A percentile compares a stretch with the other conserved stretches of the same genome.
phyloP scores from a whole-genome alignment of 169 alveolate species.

The Plasmodium yoelii region DNA sequence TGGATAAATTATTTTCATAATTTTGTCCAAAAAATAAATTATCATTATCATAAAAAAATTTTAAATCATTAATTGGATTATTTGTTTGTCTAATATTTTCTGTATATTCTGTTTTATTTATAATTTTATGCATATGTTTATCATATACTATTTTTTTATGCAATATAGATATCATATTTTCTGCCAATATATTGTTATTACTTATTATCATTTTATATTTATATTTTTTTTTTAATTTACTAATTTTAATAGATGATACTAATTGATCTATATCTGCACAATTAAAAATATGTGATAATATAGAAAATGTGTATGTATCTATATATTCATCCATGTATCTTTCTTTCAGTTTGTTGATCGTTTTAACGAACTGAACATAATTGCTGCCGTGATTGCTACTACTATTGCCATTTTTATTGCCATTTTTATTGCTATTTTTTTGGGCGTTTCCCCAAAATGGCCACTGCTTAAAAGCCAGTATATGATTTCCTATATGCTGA shows the following conservation, averaged over 20 bases:
- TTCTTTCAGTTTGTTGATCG: neutral
- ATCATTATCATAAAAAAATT: too few species aligned
- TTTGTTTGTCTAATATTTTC: too few species aligned
- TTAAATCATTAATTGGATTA: too few species aligned
- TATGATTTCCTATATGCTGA: neutral
- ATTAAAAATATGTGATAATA: slow-evolving; percentile 22
- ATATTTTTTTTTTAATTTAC: neutral
- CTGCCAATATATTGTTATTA: neutral
- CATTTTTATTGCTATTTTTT: too few species aligned
- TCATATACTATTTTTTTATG: slow-evolving; percentile 40
- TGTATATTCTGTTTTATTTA: neutral
- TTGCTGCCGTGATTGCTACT: too few species aligned
- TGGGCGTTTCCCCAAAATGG: too few species aligned
- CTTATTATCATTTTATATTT: neutral
- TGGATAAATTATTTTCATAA: too few species aligned
- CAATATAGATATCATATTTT: slow-evolving; percentile 9
- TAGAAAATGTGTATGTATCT: slow-evolving; percentile 30
- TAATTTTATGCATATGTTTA: slow-evolving; percentile 31
- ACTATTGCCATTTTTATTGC: too few species aligned
- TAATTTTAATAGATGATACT: neutral
- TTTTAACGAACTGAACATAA: too few species aligned
- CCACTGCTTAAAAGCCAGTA: too few species aligned
- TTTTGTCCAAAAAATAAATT: too few species aligned
- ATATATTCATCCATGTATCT: neutral
- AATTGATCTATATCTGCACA: slow-evolving; percentile 75